Base-by-base conservation (phyloP, 129 eudicot genomes). In the Glebionis coronaria region DNA sequence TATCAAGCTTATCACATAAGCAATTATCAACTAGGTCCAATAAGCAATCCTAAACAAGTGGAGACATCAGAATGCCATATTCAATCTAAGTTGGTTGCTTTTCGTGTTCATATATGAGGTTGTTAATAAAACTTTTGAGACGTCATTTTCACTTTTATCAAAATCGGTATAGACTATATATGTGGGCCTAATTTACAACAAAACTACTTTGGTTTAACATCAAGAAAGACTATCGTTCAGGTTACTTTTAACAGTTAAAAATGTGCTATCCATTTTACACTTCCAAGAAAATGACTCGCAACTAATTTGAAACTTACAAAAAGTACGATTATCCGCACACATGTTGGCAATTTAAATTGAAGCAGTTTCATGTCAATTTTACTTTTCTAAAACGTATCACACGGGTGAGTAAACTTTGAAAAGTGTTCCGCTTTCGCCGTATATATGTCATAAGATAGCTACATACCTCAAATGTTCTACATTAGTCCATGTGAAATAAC, bases 231-330 rank as follows among this genome's bases (percentile, higher is more conserved):
- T 16, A 18, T 38, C 23, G 9, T 42, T 21, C 11, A 1, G 45
- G 44, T 56, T 44, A 57, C 66, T 40, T 31, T 59, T 21, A 18
- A 23, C 51, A 46, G 42, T 61, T 44, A 71, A 70, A 47, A 70
- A 1, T 71, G 15, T 49, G 61, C 18, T 61, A 46, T 46, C 9
- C 23, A 25, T 61, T 29, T 45, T 56, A 56, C 31, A 45, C 57
- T 18, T 21, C 25, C 65, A 42, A 15, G 56, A 69, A 55, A 42
- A 56, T 9, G 65, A 44, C 65, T 56, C 7, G 16, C 44, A 70
- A 57, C 74, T 47, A 25, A 11, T 9, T 57, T 25, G 12, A 23
- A 56, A 57, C 29, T 57, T 23, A 15, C 47, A 57, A 6, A 25
- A 55, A 40, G n/a, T 69, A 25, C 44, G 65, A 56, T 44, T 55